phyloP scores from a whole-genome alignment of 2,329 filamentous ascomycete species.

The Mycocentrospora acerina region DNA sequence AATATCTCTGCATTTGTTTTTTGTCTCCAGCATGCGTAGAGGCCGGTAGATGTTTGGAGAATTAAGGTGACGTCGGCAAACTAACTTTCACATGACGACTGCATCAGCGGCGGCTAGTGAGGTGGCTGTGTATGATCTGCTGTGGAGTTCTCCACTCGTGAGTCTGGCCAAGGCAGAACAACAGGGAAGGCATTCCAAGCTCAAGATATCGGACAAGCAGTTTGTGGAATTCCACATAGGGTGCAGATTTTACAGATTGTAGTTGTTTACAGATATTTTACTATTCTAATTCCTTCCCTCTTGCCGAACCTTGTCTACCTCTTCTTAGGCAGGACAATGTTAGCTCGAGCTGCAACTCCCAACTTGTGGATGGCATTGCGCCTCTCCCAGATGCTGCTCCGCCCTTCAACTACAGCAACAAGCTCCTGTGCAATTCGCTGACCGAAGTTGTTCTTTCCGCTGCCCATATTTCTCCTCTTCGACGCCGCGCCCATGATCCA shows the following conservation, averaged over 20 bases:
- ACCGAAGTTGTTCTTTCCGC: conserved; percentile 71
- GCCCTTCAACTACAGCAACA: conserved; percentile 82
- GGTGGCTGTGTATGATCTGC: conserved; percentile 20
- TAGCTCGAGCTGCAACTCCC: conserved; percentile 76
- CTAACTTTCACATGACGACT: conserved; percentile 6
- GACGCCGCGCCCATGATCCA: conserved; percentile 89
- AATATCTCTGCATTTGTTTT: no score
- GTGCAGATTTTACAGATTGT: no score
- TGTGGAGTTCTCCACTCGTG: conserved; percentile 12
- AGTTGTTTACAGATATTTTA: no score
- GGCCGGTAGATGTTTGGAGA: neutral
- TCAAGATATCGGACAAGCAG: no score
- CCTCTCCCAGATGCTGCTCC: conserved; percentile 81
- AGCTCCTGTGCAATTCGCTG: conserved; percentile 82
- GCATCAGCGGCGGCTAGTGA: conserved; percentile 9
- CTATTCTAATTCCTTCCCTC: neutral
- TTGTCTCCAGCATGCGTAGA: no score
- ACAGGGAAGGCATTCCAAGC: no score
- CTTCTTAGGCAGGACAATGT: conserved; percentile 51
- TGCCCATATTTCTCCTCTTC: conserved; percentile 73
- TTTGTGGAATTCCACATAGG: no score
- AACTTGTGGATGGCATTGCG: conserved; percentile 76
- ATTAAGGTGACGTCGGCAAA: no score
- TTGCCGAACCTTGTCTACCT: conserved; percentile 16
- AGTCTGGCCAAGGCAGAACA: neutral